Conservation (phyloP, 1,284 basidiomycete genomes). For the Pulchroboletus neoregius region DNA sequence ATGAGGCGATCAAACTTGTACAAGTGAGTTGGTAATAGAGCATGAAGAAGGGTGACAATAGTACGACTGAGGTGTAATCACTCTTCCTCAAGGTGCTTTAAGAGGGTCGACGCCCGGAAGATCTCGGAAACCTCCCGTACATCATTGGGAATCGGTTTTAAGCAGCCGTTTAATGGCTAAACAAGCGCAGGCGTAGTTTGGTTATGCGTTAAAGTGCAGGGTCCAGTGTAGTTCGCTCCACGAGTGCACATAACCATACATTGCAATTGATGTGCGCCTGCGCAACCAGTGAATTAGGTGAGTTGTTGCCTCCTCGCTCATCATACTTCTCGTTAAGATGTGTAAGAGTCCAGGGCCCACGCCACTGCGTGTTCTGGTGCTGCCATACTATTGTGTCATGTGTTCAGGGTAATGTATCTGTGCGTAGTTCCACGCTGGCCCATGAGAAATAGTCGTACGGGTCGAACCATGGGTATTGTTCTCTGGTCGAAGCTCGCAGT, state of each 20-base stretch:
- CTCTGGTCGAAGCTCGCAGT: background rate
- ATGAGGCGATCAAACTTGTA: background rate
- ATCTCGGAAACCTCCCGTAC: constrained; percentile 4
- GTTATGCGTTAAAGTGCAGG: background rate
- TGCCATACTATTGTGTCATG: constrained; percentile 10
- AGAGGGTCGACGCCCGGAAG: no score
- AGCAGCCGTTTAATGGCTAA: background rate
- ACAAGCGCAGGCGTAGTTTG: background rate
- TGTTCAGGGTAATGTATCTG: constrained; percentile 22
- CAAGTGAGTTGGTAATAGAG: constrained; percentile 2
- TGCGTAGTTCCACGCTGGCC: constrained; percentile 16
- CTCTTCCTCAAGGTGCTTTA: background rate
- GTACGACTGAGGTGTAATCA: background rate
- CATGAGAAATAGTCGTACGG: constrained; percentile 20
- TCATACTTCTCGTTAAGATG: constrained; percentile 6
- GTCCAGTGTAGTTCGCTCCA: background rate
- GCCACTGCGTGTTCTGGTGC: constrained; percentile 27
- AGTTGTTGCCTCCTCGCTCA: constrained; percentile 15
- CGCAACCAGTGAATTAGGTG: constrained; percentile 18
- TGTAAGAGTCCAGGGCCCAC: constrained; percentile 16
- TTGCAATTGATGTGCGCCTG: constrained; percentile 5
- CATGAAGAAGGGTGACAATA: background rate
- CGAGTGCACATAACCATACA: background rate
- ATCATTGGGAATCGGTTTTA: background rate
- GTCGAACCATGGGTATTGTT: background rate